Base-by-base conservation (phyloP, 2,329 filamentous ascomycete species). In the Xylaria sp. region DNA sequence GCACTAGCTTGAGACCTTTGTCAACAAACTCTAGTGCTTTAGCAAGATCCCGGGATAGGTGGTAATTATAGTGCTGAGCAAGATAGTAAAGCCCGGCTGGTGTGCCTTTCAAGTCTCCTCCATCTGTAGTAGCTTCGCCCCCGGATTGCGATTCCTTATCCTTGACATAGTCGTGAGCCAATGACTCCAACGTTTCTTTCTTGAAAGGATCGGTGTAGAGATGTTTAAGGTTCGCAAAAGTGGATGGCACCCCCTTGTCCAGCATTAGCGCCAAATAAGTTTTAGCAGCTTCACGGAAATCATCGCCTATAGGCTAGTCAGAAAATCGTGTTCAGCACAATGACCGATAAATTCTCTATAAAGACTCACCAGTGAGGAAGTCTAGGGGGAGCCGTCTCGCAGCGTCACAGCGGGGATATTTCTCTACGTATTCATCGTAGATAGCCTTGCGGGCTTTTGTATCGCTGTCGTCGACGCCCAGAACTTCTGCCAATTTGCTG, bases 11-110 rank as follows among this genome's bases (percentile, higher is more conserved):
- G 64, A 98, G 89, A 10, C 93, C 91, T 75, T 90, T 90, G 49
- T 97, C 90, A 63, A 96, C 90, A 73, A 90, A 94, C 64, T 91
- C 85, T 76, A 88, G 85, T 3, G 96, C 94, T 78, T 93, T 95
- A 60, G 83, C 71, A 23, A 98, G 84, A 74, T 98, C 87, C 41
- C 93, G 92, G 74, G 92, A 97, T 61, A 92, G 81, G 75, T 90
- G 84, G 76, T 97, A 97, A 80, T 97, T 95, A 83, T 97, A 96
- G 78, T 99, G 96, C 73, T 98, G 95, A 8, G 93, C 93, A 55
- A 99, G 86, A 80, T 96, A 99, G 77, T 96, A 98, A 51, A 93
- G 85, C 13, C 91, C 91, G 1, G 93, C 91, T 13, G 91, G 86
- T 70, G 90, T 84, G 73, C 94, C 94, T 71, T 84, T 85, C 58